These are phyloP conservation scores for Fusarium tricinctum DNA, from an alignment of 2,329 filamentous ascomycete species.

Conservation along the genomic window DNA sequence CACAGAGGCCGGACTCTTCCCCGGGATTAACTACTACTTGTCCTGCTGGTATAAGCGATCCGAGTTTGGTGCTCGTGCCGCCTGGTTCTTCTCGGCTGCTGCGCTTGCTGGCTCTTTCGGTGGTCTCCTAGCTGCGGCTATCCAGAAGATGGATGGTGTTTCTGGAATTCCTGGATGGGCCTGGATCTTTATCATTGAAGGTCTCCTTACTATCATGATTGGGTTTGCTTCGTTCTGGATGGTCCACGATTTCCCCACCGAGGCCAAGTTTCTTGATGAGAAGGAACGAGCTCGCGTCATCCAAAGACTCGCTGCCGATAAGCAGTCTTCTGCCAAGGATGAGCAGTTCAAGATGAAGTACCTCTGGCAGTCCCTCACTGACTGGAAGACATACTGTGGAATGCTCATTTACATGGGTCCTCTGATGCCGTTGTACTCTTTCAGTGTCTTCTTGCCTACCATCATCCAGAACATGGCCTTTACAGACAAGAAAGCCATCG, in stretches of 20 bases:
- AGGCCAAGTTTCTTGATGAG: conserved; percentile 78
- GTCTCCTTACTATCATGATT: conserved; percentile 76
- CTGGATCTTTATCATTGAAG: conserved; percentile 79
- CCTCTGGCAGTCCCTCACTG: conserved; percentile 78
- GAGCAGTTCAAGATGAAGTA: conserved; percentile 82
- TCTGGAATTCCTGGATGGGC: conserved; percentile 70
- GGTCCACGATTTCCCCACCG: conserved; percentile 85
- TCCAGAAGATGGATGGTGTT: conserved; percentile 77
- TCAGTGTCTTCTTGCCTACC: conserved; percentile 82
- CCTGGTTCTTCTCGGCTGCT: conserved; percentile 87
- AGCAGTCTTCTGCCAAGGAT: conserved; percentile 80
- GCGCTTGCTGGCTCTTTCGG: conserved; percentile 84
- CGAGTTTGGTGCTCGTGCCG: conserved; percentile 84
- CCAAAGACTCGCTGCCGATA: conserved; percentile 76
- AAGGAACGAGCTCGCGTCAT: conserved; percentile 79
- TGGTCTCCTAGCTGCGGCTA: conserved; percentile 79
- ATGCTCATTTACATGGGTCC: conserved; percentile 84
- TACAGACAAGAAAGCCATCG: conserved; percentile 52
- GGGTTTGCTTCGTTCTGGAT: conserved; percentile 80
- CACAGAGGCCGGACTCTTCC: conserved; percentile 81
- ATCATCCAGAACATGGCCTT: conserved; percentile 74
- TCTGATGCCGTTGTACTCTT: conserved; percentile 79
- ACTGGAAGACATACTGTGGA: conserved; percentile 87
- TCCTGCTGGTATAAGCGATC: conserved; percentile 86
- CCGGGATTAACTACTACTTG: conserved; percentile 83